Conservation (phyloP, 768 basidiomycete species). For the Kwoniella botswanensis region DNA sequence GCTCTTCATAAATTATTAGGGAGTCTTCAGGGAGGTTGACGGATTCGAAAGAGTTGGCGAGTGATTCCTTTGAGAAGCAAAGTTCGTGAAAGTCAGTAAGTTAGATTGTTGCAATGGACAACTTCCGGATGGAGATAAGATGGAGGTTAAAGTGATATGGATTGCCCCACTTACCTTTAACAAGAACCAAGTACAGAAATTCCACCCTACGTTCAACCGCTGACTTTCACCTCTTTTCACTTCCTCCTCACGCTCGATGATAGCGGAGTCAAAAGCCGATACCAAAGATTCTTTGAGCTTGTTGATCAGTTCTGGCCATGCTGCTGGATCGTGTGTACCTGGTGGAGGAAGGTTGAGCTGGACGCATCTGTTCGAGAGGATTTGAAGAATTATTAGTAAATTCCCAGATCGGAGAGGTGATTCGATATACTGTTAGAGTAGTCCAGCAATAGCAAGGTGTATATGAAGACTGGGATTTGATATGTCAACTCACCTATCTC, state of each 20-base stretch:
- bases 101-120: too few species aligned
- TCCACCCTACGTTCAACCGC: slow-evolving; percentile 94
- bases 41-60: slow-evolving; percentile 88
- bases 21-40: slow-evolving; percentile 90
- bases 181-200: slow-evolving; percentile 95
- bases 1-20: slow-evolving; percentile 82
- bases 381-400: not conserved
- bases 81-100: too few species aligned
- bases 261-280: slow-evolving; percentile 78
- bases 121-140: too few species aligned
- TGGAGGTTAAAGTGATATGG: too few species aligned
- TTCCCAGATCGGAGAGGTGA: not conserved
- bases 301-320: slow-evolving; percentile 84
- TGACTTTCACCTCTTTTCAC: slow-evolving; percentile 87
- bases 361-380: slow-evolving; percentile 37
- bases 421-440: not conserved
- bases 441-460: not conserved
- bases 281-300: slow-evolving; percentile 89
- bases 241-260: slow-evolving; percentile 84
- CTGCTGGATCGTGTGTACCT: slow-evolving; percentile 73
- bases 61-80: slow-evolving; percentile 71
- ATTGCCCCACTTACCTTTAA: slow-evolving; percentile 70
- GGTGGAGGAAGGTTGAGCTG: slow-evolving; percentile 57
- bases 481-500: slow-evolving; percentile 69
- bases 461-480: too few species aligned